Base-by-base conservation (phyloP, 1,284 basidiomycete genomes). In the Bjerkandera adusta region DNA sequence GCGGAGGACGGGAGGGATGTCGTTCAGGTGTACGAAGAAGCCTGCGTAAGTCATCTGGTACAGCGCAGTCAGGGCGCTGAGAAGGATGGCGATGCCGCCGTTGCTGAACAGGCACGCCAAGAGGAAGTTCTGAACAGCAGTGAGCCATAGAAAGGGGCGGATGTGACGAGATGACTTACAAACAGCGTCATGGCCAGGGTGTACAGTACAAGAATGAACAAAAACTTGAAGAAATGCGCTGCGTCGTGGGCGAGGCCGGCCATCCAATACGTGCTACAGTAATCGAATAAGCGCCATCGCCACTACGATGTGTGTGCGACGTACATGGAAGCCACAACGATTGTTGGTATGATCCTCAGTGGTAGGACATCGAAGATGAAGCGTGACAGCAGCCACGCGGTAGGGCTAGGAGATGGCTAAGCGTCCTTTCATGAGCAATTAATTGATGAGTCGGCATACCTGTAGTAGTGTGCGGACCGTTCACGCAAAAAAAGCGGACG, bases 41-140 rank as follows among this genome's bases (percentile, higher is more conserved):
- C 89, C 89, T 1, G 89, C 88, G 58, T 79, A 91, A 0, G 88
- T 90, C 85, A 89, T 90, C 61, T 90, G 82, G 66, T 86, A 91
- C 10, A 93, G 72, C 21, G 83, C 83, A 6, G 79, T 77, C 16
- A 92, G 70, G 7, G 87, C 84, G 3, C 84, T 89, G 18, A 94
- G 62, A 1, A 97, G 77, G 58, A 94, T 92, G 1, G 92, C 92
- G 37, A 94, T 79, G 13, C 90, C 89, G n/a, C 85, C 85, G 57
- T 95, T 91, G 43, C 72, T 69, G 75, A 95, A 88, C 13, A 85
- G 59, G 7, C 83, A 82, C 4, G 86, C 92, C 15, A 96, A 77
- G 36, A 94, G 73, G 73, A 95, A 92, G 67, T 95, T 95, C 89
- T 92, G 57, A 0, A 7, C n/a, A n/a, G n/a, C 41, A 4, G 21